phyloP scores from a whole-genome alignment of 2,329 filamentous ascomycete species.

The Aureobasidium leucospermi region DNA sequence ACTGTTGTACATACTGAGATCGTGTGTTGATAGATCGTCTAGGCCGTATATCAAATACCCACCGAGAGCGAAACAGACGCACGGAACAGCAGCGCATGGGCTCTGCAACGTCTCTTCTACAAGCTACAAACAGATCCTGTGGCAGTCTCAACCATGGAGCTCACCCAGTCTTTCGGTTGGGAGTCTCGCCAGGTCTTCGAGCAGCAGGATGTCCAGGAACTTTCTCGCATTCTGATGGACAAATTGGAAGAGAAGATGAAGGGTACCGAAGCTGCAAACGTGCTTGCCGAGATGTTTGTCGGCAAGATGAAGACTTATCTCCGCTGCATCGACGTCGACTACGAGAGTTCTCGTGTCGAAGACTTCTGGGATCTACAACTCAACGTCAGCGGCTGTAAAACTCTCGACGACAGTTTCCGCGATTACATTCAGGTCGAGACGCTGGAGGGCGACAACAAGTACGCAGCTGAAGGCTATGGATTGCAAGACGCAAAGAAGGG shows the following conservation, averaged over 20 bases:
- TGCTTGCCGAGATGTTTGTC: conserved; percentile 83
- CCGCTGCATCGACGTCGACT: conserved; percentile 95
- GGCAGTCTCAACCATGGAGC: conserved; percentile 83
- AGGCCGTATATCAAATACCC: conserved; percentile 96
- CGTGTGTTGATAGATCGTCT: conserved; percentile 7
- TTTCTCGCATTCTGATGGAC: conserved; percentile 96
- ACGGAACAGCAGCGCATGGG: conserved; percentile 78
- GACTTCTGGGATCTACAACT: conserved; percentile 99
- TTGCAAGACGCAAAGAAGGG: conserved; percentile 96
- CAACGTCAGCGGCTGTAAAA: conserved; percentile 91
- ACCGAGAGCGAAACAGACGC: conserved; percentile 76
- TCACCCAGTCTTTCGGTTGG: conserved; percentile 97
- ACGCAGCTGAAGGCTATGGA: conserved; percentile 85
- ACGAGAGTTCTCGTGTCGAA: conserved; percentile 89
- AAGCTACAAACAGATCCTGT: conserved; percentile 78
- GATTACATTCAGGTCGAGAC: conserved; percentile 97
- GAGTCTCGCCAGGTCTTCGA: conserved; percentile 97
- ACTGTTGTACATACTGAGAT: neutral
- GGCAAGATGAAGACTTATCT: conserved; percentile 99
- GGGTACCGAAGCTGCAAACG: conserved; percentile 82
- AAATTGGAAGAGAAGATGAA: conserved; percentile 98
- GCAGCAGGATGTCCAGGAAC: conserved; percentile 95
- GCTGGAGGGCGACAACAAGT: conserved; percentile 97
- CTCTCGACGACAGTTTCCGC: conserved; percentile 85
- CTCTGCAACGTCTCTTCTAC: conserved; percentile 89